Conservation (phyloP, 2,329 filamentous ascomycete genomes). For the Zopfia rhizophila region DNA sequence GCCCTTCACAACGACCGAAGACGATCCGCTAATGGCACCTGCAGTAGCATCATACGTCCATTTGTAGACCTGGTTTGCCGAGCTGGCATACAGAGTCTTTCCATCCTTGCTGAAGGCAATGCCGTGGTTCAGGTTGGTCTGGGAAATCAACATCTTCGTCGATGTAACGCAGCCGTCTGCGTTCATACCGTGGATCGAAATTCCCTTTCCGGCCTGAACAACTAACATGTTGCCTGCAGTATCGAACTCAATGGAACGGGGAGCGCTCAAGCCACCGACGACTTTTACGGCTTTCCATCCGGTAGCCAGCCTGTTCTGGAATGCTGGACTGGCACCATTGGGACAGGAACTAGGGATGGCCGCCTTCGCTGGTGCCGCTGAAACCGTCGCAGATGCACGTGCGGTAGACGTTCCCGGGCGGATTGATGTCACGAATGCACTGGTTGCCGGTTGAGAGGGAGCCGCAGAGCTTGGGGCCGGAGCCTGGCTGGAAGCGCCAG, state of each 20-base stretch:
- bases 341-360: slow-evolving; percentile 44
- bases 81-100: slow-evolving; percentile 64
- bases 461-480: slow-evolving; percentile 21
- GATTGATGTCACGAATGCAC: slow-evolving; percentile 35
- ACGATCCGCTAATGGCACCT: slow-evolving; percentile 58
- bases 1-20: slow-evolving; percentile 71
- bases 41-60: slow-evolving; percentile 70
- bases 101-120: slow-evolving; percentile 60
- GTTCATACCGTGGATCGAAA: slow-evolving; percentile 41
- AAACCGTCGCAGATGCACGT: slow-evolving; percentile 20
- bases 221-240: slow-evolving; percentile 45
- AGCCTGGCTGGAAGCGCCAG: neutral
- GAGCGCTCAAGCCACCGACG: slow-evolving; percentile 40
- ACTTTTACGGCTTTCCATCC: slow-evolving; percentile 49
- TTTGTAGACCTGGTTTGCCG: slow-evolving; percentile 65
- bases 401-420: slow-evolving; percentile 7
- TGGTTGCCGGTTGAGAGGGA: slow-evolving; percentile 17
- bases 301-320: slow-evolving; percentile 34
- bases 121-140: slow-evolving; percentile 60
- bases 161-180: slow-evolving; percentile 42
- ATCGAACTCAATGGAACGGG: slow-evolving; percentile 46
- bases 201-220: slow-evolving; percentile 46
- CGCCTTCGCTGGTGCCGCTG: slow-evolving; percentile 25
- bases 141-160: slow-evolving; percentile 43
- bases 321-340: slow-evolving; percentile 37